Evolutionary conservation across 169 alveolate species (phyloP), one percentile per base, ranked within the genome.

Genomic region (Cyclospora cayetanensis): DNA sequence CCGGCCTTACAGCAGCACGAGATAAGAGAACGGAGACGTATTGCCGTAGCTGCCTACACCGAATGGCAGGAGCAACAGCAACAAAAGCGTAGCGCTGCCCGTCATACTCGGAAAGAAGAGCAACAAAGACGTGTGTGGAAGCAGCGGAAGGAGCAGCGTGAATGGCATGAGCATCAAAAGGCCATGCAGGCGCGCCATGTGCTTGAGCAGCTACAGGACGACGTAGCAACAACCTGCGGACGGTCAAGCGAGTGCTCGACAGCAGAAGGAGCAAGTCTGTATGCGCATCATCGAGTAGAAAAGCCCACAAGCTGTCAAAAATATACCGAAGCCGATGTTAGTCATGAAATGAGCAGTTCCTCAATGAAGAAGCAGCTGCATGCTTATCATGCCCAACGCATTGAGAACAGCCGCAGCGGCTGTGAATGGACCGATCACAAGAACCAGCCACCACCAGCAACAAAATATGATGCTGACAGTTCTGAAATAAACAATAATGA

Each of bases 121-220:
- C 89, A 80, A 74, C 89, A 80, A n/a, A 80, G 35, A n/a, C 89
- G 39, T 12, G 20, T 80, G 11, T 80, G 89, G 89, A 80, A 65
- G 53, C 89, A 80, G 74, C 76, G 53, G 68, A 60, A 53, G 39
- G 74, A 80, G 74, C 89, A 80, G 42, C 89, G 89, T 43, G 89
- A 80, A 35, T 80, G 89, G 89, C 76, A 52, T 11, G 18, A 80
- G 65, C 76, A 27, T 12, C 89, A 80, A 52, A 80, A 35, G 72
- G 37, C 9, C 1, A 31, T 80, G 12, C 89, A 80, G 55, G 89
- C 53, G 53, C 52, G 53, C 9, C 55, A 80, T 25, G 89, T 80
- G 39, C 89, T 80, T 29, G 31, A 52, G n/a, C 89, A 80, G 89
- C 50, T 80, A 65, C 43, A 27, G 15, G 74, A 80, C 25, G 76